Evolutionary conservation across 768 basidiomycete genomes (phyloP), one percentile per base, ranked within the genome.

Genomic region (Amanita molliuscula): DNA sequence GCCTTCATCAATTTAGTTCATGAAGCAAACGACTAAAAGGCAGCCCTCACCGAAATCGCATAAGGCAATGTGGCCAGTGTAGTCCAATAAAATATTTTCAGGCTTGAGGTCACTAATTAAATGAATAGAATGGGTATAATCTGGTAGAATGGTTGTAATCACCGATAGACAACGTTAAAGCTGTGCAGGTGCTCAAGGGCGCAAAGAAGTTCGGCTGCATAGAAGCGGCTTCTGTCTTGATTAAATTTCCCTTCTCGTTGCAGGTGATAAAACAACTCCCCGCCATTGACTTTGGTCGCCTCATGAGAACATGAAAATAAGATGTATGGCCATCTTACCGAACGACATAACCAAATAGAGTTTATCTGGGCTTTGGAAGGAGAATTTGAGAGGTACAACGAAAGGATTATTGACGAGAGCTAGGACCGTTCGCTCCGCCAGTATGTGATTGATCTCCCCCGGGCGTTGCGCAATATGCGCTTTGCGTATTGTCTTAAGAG

Each of bases 81-180:
- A 98, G 67, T 98, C 95, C 44, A 99, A 70, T 4, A 99, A 70
- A 61, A 98, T 99, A 65, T 99, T 99, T 67, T 99, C 95, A 10
- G 95, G 95, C 62, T 99, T 99, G 56, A 99, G 70, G 64, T 99
- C 95, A 40, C 89, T 90, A 26, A 26, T 18, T 18, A 15, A 16
- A 46, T 41, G 46, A 46, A 48, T 41, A 44, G 51, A n/a, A 40
- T 23, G 21, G 23, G 43, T 40, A 41, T 6, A 31, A 33, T 28
- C 15, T 23, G 18, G 6, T 50, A 33, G 41, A 42, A 28, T 16
- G 13, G 16, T 48, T 40, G 20, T 6, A 64, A 74, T 55, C 55
- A 90, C 88, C 94, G 89, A 68, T 98, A 98, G 33, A 99, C 91
- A 28, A 99, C 95, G 62, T 99, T 96, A 74, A 98, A 98, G 44